Conservation (phyloP, 169 alveolate genomes). For the Fabrea salina region DNA sequence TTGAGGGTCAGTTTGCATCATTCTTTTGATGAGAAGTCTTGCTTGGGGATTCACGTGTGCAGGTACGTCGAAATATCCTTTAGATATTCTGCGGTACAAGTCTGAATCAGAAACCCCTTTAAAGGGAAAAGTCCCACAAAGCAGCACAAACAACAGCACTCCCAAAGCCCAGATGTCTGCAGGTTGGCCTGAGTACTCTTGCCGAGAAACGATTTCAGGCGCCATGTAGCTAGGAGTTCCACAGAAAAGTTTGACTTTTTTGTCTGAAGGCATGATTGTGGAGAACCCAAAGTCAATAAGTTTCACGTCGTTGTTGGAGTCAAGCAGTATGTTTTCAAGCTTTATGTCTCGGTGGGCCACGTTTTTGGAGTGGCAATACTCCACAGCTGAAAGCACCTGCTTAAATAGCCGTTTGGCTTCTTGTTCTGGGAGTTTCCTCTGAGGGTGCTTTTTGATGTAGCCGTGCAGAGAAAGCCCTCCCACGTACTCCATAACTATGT, state of each 20-base stretch:
- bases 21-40: conserved; percentile 37
- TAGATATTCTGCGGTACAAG: conserved; percentile 52
- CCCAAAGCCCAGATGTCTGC: conserved; percentile 80
- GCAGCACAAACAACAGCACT: conserved; percentile 63
- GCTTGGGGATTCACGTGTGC: conserved; percentile 41
- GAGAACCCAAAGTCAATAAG: conserved; percentile 82
- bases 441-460: conserved; percentile 58
- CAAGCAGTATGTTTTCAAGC: conserved; percentile 78
- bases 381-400: conserved; percentile 68
- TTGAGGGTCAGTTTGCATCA: conserved; percentile 50
- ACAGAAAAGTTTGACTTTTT: conserved; percentile 52
- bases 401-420: conserved; percentile 68
- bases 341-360: conserved; percentile 79
- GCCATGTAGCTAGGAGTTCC: conserved; percentile 85
- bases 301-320: conserved; percentile 62
- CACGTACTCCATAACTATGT: conserved; percentile 72
- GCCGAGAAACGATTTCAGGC: conserved; percentile 71
- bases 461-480: conserved; percentile 64
- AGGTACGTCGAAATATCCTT: conserved; percentile 54
- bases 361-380: conserved; percentile 64
- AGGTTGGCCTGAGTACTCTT: conserved; percentile 65
- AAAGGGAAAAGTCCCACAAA: conserved; percentile 72
- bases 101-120: conserved; percentile 66
- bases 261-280: conserved; percentile 33
- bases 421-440: conserved; percentile 64